Conservation (phyloP, 2,329 filamentous ascomycete genomes). For the Tolypocladium sp. region DNA sequence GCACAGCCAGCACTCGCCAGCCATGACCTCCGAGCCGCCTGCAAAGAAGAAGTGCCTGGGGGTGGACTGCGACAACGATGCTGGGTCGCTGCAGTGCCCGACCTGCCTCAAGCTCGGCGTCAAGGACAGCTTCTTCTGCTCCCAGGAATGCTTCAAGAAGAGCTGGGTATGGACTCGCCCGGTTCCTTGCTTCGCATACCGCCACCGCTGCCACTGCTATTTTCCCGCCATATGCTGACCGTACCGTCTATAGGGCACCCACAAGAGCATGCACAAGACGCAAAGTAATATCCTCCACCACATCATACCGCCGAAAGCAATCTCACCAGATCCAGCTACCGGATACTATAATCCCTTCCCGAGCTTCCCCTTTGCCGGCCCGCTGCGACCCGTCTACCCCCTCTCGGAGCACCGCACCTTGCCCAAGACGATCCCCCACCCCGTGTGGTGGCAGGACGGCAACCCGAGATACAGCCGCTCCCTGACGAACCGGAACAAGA, state of each 20-base stretch:
- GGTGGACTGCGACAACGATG: constrained; percentile 77
- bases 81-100: constrained; percentile 81
- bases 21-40: constrained; percentile 40
- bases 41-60: constrained; percentile 67
- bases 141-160: constrained; percentile 96
- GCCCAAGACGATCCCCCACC: constrained; percentile 70
- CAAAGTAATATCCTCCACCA: constrained; percentile 67
- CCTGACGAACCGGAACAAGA: constrained; percentile 66
- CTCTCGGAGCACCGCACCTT: constrained; percentile 64
- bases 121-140: constrained; percentile 92
- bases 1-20: constrained; percentile 7
- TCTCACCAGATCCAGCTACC: constrained; percentile 87
- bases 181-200: background rate
- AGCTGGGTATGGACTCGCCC: constrained; percentile 68
- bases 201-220: no score
- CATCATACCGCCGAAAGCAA: constrained; percentile 66
- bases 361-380: constrained; percentile 71
- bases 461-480: constrained; percentile 54
- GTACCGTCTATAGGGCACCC: constrained; percentile 50
- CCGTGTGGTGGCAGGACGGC: constrained; percentile 83
- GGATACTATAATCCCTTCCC: constrained; percentile 90
- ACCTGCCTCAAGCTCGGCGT: constrained; percentile 85
- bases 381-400: constrained; percentile 78
- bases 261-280: constrained; percentile 66
- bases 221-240: no score